A percentile compares a stretch with the other conserved stretches of the same genome.
Evolutionary conservation across 805 yeast species (phyloP).

Genomic region (Ogataea trehalophila): DNA sequence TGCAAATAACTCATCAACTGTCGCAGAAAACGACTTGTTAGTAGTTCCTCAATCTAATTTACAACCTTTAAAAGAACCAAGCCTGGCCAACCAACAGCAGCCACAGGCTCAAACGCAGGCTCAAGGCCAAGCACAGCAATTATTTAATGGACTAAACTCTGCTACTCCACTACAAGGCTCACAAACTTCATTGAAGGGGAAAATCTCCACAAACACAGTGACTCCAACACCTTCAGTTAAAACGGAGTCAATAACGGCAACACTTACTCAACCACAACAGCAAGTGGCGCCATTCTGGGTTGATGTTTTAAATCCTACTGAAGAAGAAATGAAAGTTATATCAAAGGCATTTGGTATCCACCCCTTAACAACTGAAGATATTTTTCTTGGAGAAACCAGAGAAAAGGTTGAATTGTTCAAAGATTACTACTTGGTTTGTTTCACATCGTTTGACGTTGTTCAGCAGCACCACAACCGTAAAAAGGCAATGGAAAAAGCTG

Average conservation of each 20-base stretch:
- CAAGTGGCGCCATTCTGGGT: conserved; percentile 75
- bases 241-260: conserved; percentile 19
- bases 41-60: conserved; percentile 1
- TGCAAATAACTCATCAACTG: conserved; percentile 4
- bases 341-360: conserved; percentile 92
- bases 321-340: conserved; percentile 91
- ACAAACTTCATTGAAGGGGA: conserved; percentile 9
- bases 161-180: conserved; percentile 10
- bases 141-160: background rate
- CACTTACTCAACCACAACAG: conserved; percentile 22
- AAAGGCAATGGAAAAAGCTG: conserved; percentile 22
- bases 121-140: background rate
- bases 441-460: conserved; percentile 76
- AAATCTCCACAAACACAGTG: conserved; percentile 1
- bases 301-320: conserved; percentile 88
- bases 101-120: background rate
- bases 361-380: conserved; percentile 95
- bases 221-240: conserved; percentile 7
- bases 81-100: background rate
- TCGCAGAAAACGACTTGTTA: conserved; percentile 3
- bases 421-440: conserved; percentile 86
- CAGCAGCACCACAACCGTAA: conserved; percentile 53
- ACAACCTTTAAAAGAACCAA: background rate
- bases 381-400: conserved; percentile 86
- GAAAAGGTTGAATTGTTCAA: conserved; percentile 93